Evolutionary conservation across 176 grass and related monocot species (phyloP).

Genomic region (Chrysopogon serrulatus): DNA sequence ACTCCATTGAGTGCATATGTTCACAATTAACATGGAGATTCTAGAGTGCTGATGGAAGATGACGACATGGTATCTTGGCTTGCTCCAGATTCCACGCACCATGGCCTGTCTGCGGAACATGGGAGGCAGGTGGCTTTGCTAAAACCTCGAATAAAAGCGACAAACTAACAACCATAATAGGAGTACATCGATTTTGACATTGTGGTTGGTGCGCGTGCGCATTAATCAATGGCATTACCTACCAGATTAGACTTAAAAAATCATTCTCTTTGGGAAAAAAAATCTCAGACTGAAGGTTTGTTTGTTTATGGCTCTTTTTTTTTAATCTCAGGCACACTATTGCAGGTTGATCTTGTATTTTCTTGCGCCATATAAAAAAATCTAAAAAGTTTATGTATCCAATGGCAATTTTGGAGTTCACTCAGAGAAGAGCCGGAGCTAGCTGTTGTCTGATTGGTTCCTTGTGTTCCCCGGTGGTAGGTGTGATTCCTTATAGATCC

Average conservation of each 20-base stretch:
- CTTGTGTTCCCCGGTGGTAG: not conserved
- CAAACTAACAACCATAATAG: slow-evolving; percentile 4
- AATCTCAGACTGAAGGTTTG: not conserved
- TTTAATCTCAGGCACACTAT: not conserved
- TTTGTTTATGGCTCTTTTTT: not conserved
- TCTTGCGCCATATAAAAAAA: not conserved
- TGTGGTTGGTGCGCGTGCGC: slow-evolving; percentile 12
- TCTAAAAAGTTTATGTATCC: not conserved
- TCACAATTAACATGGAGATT: not conserved
- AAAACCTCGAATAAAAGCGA: not conserved
- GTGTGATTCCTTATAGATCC: slow-evolving; percentile 2
- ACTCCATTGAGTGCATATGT: not conserved
- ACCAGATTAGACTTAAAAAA: not conserved
- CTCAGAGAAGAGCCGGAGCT: not conserved
- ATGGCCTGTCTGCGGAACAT: not conserved
- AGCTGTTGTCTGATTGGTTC: not conserved
- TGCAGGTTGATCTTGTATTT: not conserved
- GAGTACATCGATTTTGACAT: not conserved
- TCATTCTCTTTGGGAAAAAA: not conserved
- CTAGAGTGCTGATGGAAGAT: not conserved
- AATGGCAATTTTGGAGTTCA: slow-evolving; percentile 3
- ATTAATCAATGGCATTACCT: slow-evolving; percentile 7
- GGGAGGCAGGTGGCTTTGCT: slow-evolving; percentile 12
- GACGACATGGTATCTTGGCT: slow-evolving; percentile 8
- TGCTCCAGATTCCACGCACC: slow-evolving; percentile 1